A percentile compares a stretch with the other conserved stretches of the same genome.
Conservation (phyloP, 2,329 filamentous ascomycete genomes). For the Epichloe gansuensis region DNA sequence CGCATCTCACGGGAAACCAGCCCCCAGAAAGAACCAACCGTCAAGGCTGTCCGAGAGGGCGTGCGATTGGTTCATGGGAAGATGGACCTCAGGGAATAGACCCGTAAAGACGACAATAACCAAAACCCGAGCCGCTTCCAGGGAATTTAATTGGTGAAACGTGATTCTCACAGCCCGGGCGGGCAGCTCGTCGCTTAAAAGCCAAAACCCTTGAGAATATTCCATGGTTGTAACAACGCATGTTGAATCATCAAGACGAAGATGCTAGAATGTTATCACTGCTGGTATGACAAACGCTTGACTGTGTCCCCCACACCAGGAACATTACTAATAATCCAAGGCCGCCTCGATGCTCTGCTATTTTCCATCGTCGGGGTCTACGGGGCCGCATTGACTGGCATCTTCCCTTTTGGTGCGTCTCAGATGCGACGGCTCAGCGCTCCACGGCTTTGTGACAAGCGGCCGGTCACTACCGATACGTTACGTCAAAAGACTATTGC, state of each 20-base stretch:
- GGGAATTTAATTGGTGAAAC: neutral
- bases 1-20: neutral
- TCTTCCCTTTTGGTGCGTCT: neutral
- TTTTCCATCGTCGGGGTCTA: neutral
- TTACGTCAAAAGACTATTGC: conserved; percentile 4
- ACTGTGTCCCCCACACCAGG: no score
- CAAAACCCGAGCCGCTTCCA: neutral
- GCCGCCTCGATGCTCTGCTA: no score
- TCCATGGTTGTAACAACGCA: neutral
- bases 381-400: neutral
- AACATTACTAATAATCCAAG: neutral
- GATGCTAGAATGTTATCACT: neutral
- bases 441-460: neutral
- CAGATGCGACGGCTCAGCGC: conserved; percentile 4
- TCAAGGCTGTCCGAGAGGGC: neutral
- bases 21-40: neutral
- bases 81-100: neutral
- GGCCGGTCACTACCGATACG: conserved; percentile 6
- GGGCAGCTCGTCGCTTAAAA: neutral
- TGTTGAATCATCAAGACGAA: neutral
- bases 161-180: neutral
- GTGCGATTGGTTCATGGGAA: neutral
- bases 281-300: neutral
- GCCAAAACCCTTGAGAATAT: neutral
- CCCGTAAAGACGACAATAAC: neutral